Percentiles rank a stretch among this genome's conserved stretches.
These are phyloP conservation scores for Gonium pectorale DNA, from an alignment of 139 green algal genomes.

Conservation along the genomic window DNA sequence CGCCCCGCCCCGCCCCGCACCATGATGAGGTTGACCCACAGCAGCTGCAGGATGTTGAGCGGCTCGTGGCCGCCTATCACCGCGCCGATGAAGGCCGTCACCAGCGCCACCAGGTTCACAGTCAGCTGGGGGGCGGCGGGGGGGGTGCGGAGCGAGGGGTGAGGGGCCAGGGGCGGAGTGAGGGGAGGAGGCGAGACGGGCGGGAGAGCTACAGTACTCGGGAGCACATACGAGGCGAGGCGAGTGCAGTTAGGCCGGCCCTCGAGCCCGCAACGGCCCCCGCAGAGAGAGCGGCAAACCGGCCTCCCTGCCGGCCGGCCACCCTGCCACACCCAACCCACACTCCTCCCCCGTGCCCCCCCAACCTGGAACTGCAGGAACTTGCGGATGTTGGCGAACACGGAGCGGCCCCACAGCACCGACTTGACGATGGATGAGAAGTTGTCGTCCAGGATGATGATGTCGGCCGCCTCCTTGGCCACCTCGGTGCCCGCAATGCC, in stretches of 20 bases:
- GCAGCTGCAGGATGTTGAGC: constrained; percentile 94
- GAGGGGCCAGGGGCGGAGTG: not conserved
- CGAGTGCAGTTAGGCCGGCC: no score
- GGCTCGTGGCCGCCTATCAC: constrained; percentile 85
- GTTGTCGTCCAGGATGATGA: constrained; percentile 99
- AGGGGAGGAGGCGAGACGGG: no score
- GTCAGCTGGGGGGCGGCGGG: constrained; percentile 81
- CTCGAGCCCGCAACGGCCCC: no score
- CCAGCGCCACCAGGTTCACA: constrained; percentile 96
- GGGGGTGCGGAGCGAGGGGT: not conserved
- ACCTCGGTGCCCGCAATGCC: constrained; percentile 94
- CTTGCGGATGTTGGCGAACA: constrained; percentile 99
- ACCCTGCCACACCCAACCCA: not conserved
- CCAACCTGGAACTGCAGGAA: constrained; percentile 94
- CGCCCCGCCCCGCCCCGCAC: constrained; percentile 1
- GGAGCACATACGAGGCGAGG: no score
- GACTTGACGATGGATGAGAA: constrained; percentile 97
- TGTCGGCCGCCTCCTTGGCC: constrained; percentile 98
- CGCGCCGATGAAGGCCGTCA: constrained; percentile 93
- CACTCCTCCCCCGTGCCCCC: not conserved
- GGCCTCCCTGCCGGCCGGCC: no score
- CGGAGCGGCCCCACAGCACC: constrained; percentile 95
- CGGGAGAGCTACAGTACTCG: no score
- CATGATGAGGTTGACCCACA: constrained; percentile 99
- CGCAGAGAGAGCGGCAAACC: no score